Evolutionary conservation across 2,329 filamentous ascomycete species (phyloP).

Genomic region (Xylaria digitata): DNA sequence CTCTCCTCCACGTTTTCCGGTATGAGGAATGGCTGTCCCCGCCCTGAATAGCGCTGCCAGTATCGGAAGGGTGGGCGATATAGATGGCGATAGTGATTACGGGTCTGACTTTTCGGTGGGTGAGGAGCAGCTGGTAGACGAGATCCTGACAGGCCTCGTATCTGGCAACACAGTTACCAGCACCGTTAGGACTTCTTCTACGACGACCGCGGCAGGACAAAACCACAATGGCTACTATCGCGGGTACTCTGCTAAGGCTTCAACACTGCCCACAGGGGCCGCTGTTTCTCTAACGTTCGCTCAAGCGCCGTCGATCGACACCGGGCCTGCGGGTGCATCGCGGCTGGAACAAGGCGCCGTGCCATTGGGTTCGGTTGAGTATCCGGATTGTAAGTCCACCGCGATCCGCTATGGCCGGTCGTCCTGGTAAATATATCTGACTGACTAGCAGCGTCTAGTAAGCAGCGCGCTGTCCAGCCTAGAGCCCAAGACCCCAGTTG

Average conservation of each 20-base stretch:
- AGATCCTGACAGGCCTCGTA: constrained; percentile 43
- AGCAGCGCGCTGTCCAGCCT: constrained; percentile 56
- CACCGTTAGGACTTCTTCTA: not conserved
- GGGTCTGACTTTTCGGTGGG: constrained; percentile 50
- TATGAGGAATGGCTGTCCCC: constrained; percentile 30
- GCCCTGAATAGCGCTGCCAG: not conserved
- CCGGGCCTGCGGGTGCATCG: constrained; percentile 4
- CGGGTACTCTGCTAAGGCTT: not conserved
- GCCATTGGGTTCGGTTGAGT: constrained; percentile 52
- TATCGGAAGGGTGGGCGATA: constrained; percentile 12
- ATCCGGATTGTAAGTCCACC: constrained; percentile 64
- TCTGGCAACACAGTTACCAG: not conserved
- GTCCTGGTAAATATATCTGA: constrained; percentile 61
- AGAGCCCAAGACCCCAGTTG: constrained; percentile 35
- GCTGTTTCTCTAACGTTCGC: not conserved
- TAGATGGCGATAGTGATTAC: constrained; percentile 47
- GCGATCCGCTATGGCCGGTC: not conserved
- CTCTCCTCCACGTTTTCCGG: not conserved
- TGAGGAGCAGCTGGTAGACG: constrained; percentile 48
- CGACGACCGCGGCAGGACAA: not conserved
- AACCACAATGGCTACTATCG: constrained; percentile 1
- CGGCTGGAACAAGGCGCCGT: constrained; percentile 14
- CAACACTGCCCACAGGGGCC: not conserved
- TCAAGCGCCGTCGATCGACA: not conserved
- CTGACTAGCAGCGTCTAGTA: constrained; percentile 73